Evolutionary conservation across 495 filamentous ascomycete genomes (phyloP), one percentile per base, ranked within the genome.

Genomic region (Daldinia childiae): DNA sequence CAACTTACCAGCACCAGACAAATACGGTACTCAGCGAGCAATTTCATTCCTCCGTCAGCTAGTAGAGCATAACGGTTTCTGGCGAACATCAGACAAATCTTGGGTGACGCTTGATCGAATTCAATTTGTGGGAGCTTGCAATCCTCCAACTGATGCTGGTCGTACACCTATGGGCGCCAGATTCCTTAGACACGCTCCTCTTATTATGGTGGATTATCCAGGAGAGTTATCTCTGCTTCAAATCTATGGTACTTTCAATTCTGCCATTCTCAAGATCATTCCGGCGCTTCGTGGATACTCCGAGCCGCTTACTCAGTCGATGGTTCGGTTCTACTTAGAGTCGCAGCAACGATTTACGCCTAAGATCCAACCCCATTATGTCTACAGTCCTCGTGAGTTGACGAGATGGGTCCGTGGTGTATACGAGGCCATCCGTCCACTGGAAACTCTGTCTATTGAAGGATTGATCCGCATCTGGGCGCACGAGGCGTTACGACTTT

Each of bases 121-220:
- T 77, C 95, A 99, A 78, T 99, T 99, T 74, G 95, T 99, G 48
- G 95, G 95, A 72, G 95, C 95, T 75, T 99, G 95, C 81, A 99
- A 99, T 81, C 95, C 95, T 73, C 95, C 95, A n/a, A 98, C 96
- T 3, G 95, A 99, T 81, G 94, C 93, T 72, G 95, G 95, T 26
- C 92, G 95, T 86, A 97, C 95, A 2, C 90, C 95, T 3, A 90
- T 99, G 88, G 95, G 92, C 14, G 88, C 93, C 43, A 85, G 95
- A 74, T 99, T 98, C 87, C 85, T 99, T 71, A 88, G 96, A 41
- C 95, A 99, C 81, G 91, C 95, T 34, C 95, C 95, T 12, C 86
- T 99, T 43, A 91, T 99, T 76, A 99, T 99, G 95, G 95, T 99
- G 39, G 95, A 98, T 75, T 99, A 99, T 78, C 95, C 95, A 64